Conservation (phyloP, 148 eudicot genomes). For the Rhododendron molle region DNA sequence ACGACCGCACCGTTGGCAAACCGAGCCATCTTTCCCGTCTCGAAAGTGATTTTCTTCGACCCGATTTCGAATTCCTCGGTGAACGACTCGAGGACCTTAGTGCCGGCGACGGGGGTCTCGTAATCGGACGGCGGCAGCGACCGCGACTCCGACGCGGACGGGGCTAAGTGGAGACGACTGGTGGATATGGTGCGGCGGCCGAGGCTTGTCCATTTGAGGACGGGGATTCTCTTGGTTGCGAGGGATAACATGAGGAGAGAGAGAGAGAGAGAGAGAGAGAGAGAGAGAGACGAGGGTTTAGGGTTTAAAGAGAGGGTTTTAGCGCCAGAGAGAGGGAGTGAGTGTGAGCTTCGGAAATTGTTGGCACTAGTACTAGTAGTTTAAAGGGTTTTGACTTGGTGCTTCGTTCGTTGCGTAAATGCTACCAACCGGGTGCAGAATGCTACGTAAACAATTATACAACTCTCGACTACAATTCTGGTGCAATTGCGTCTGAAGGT, state of each 20-base stretch:
- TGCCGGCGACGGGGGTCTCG: conserved; percentile 19
- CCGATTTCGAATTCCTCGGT: conserved; percentile 86
- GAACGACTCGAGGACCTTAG: conserved; percentile 64
- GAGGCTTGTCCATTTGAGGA: conserved; percentile 26
- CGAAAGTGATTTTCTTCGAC: conserved; percentile 44
- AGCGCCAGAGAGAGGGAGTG: not conserved
- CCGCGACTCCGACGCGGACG: conserved; percentile 10
- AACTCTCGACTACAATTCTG: too few relatives aligned
- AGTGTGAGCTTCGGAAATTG: not conserved
- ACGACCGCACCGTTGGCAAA: conserved; percentile 86
- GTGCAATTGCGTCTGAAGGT: too few relatives aligned
- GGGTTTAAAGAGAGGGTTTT: conserved; percentile 26
- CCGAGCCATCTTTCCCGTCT: conserved; percentile 88
- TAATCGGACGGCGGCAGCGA: conserved; percentile 18
- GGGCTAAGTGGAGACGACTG: conserved; percentile 19
- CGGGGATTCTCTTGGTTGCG: conserved; percentile 30
- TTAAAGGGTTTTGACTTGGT: not conserved
- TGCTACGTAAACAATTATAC: too few relatives aligned
- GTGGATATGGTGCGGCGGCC: conserved; percentile 39
- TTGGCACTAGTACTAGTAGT: not conserved
- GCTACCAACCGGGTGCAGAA: too few relatives aligned
- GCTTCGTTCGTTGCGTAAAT: too few relatives aligned
- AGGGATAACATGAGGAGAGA: conserved; percentile 28
- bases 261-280: not conserved
- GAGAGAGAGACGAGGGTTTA: conserved; percentile 15